Evolutionary conservation across 306 rosid genomes (phyloP), one percentile per base, ranked within the genome.

Genomic region (Fagus sylvatica): DNA sequence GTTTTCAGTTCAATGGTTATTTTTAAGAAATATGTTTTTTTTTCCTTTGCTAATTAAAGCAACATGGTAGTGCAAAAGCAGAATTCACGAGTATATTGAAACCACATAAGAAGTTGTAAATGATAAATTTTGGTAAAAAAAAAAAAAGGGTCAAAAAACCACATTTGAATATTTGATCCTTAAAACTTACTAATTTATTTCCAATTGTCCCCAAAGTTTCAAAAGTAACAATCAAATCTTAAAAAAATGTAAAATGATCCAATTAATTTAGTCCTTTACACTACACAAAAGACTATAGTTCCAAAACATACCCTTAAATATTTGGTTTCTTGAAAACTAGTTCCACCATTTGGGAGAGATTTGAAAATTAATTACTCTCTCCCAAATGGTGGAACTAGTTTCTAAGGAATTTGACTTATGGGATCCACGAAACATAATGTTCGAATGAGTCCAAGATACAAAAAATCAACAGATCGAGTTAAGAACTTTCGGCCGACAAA

Each of bases 401-500:
- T 30, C 30, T n/a, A 36, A 28, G 42, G 69, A 64, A 36, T 64
- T 64, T 13, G 42, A 2, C 37, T 64, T 43, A 39, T 41, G 61
- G 78, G 69, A 66, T 53, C 51, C 53, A 73, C 53, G 62, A 64
- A 17, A 41, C 69, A 53, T 70, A 15, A 8, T 13, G 37, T 48
- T 60, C 43, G 16, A 48, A 74, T 53, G 54, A 49, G 39, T 40
- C 69, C 53, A 75, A 64, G 62, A 70, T 40, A 37, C 43, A 11
- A 48, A 4, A n/a, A 48, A 54, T 16, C 11, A 28, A 32, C 34
- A 16, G 71, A 28, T 4, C 30, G 28, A 9, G 16, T 16, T 6
- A 43, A 13, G 16, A 53, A 22, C 74, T 34, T 71, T 74, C 68
- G 64, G 61, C 87, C 85, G 89, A 82, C 89, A 80, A 71, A 74